Base-by-base conservation (phyloP, 2,329 filamentous ascomycete species). In the Microcyclospora pomicola region DNA sequence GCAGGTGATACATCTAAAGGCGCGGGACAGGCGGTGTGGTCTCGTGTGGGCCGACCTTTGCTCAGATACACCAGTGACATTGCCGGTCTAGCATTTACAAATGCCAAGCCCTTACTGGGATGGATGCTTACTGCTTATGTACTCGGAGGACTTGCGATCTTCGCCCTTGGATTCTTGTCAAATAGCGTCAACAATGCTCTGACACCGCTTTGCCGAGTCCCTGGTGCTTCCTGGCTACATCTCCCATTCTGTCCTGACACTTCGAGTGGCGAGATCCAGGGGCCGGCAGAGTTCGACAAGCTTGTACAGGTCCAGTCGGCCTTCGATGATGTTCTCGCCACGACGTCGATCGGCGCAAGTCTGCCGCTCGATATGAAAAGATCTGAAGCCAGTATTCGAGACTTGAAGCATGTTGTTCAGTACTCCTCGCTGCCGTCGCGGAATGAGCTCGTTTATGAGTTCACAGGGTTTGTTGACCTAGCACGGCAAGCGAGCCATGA, bases 321-420 rank as follows among this genome's bases (percentile, higher is more conserved):
- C 19, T 85, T 92, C 39, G 82, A 86, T 57, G 73, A 80, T 40
- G 75, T 91, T 1, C 61, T 91, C 3, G 73, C 82, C 47, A 73
- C 75, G 41, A 75, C 74, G 12, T 71, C 75, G 1, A 69, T 76
- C 15, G 74, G 77, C 1, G 73, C 77, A 2, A 75, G 74, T 1
- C 61, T 91, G 2, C 82, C 82, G 0, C 66, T 82, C 48, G 80
- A 84, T 48, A 86, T 91, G 76, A 87, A 85, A 62, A 72, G 75
- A 9, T 77, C 78, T 2, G 82, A 88, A 57, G 67, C 75, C 2
- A 77, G 79, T 1, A 77, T 91, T 28, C 73, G 82, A 31, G 82
- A 87, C 49, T 62, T 91, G 15, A 74, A 80, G 27, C 78, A 75
- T 16, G 68, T 86, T 33, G 80, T 92, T 27, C 69, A 73, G 30